Evolutionary conservation across 768 basidiomycete species (phyloP), one percentile per base, ranked within the genome.

Genomic region (Lentinula edodes): DNA sequence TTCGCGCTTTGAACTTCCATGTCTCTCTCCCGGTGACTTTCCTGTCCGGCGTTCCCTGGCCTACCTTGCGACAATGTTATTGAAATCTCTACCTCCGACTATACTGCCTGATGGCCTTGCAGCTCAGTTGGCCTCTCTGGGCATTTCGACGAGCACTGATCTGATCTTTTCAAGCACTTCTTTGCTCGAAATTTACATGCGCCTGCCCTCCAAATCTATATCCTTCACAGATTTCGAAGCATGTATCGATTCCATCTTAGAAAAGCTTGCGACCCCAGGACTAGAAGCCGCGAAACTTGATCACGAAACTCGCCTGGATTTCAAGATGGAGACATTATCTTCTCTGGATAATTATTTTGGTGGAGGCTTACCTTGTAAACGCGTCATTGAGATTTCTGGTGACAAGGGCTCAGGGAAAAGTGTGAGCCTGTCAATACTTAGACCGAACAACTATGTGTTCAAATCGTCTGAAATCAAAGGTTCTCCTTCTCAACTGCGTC

Each of bases 371-470:
- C 76, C 76, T n/a, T 73, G 75, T 18, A 73, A 78, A 51, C 77
- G 78, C 23, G 76, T 92, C 13, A 74, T 89, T 54, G 89, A 92
- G 66, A 76, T 92, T 41, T 86, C 89, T 34, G 91, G 90, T 9
- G 81, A 84, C 18, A 78, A 72, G 68, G 78, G 75, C 6, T 82
- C 85, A 13, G 89, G 89, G 38, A 91, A 90, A 78, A 84, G 87
- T 61, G 91, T 90, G 68, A 62, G 84, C 58, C 62, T 46, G 28
- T 41, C 46, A 10, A 20, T 48, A 38, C 41, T 10, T 35, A 55
- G n/a, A 20, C 6, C 48, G 52, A 32, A 15, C 38, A n/a, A 32
- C 6, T 48, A 23, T 28, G 2, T n/a, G 16, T 48, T 12, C 13
- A 18, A 2, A 28, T 28, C 28, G 16, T 20, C 9, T 48, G 16